Base-by-base conservation (phyloP, 2,329 filamentous ascomycete species). In the Blumeria graminis region DNA sequence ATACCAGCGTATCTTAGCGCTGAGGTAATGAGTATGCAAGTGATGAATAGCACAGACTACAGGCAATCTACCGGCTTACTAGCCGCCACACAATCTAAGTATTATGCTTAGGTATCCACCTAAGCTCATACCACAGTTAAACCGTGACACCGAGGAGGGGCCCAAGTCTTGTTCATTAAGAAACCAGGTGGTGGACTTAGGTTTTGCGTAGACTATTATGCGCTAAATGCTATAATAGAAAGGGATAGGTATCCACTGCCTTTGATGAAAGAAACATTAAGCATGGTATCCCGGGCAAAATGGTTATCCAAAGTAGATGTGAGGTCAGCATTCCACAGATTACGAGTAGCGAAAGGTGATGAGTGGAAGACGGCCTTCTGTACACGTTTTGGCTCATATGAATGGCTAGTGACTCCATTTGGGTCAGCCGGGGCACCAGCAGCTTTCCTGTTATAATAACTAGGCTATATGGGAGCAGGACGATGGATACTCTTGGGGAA, bases 221-320 rank as follows among this genome's bases (percentile, higher is more conserved):
- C 28, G 28, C 50, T 58, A 13, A 58, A 58, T 36, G 38, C 36
- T 13, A 46, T 56, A 14, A 58, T 55, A 35, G 54, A 56, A 38
- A 45, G 36, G n/a, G 50, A 58, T 39, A 18, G 46, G 38, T 58
- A 53, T n/a, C 51, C 34, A 38, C 34, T 53, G 6, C 34, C 51
- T 9, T 35, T 53, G 16, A 33, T 53, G 14, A 53, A 35, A 16
- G 51, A 38, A 34, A 53, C 51, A 3, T 36, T 53, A 11, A 14
- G 51, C 13, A n/a, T 36, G 11, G 16, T 53, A 33, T 18, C 51
- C 41, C 39, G 41, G 13, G 35, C 51, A 39, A 54, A 38, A 22
- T 54, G 51, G 16, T n/a, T 53, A 16, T 36, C 51, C 1, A 53
- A 53, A 22, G 32, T 53, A 33, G 34, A 53, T 38, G 34, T 39